Base-by-base conservation (phyloP, 1,284 basidiomycete species). In the Testicularia cyperi region DNA sequence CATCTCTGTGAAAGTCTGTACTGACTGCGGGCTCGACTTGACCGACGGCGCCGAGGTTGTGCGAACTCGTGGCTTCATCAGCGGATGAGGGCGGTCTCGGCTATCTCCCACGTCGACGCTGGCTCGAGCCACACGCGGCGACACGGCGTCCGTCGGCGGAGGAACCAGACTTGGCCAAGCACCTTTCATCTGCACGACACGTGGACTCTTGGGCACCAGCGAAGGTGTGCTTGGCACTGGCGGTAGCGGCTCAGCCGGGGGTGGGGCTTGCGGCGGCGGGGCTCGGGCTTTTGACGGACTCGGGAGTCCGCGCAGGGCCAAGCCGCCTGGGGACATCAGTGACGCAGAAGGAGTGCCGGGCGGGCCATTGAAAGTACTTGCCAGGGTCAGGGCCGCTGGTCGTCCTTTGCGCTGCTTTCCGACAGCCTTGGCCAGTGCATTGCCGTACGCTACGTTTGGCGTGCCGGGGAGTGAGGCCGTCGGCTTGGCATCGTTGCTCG, bases 151-250 rank as follows among this genome's bases (percentile, higher is more conserved):
- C 25, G 25, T n/a, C n/a, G 25, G 25, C 25, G n/a, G 25, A 27
- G 25, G n/a, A 9, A 27, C n/a, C 25, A 31, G 29, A 15, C 33
- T 20, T 16, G 39, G 14, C 24, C 44, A 45, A 18, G 61, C 40
- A 7, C 46, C 44, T n/a, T 18, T 34, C 4, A 31, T 34, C 5
- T 28, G 30, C 22, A 51, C 29, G 19, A 22, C 33, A 13, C 28
- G 28, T 8, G 55, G 49, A 25, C 44, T 53, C 37, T 43, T 45
- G 2, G 42, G 46, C 2, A 28, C 32, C 26, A 54, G 18, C 10
- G 45, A 61, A 2, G 66, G 58, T 5, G 63, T 64, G 8, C 44
- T 36, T 2, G 68, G 68, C 10, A 70, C 46, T 1, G 68, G 68
- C 15, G 68, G 68, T 14, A 70, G 33, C 13, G 68, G 68, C 13